These are phyloP conservation scores for Dactylellina parvicollis DNA, from an alignment of 2,329 filamentous ascomycete genomes.

Conservation along the genomic window DNA sequence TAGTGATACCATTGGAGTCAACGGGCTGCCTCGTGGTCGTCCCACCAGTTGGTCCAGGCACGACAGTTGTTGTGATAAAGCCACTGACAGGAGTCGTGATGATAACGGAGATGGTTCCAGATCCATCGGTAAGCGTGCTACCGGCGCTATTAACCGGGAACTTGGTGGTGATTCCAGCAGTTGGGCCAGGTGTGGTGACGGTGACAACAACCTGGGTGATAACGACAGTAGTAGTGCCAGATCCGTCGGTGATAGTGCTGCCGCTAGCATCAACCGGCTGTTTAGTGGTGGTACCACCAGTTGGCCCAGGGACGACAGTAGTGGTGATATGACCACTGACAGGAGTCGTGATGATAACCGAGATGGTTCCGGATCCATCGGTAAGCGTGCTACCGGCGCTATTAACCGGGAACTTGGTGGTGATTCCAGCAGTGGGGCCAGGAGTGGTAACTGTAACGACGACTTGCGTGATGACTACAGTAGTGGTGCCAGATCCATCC, in stretches of 20 bases:
- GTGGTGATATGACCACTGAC: background rate
- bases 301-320: background rate
- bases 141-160: background rate
- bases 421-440: background rate
- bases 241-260: no score
- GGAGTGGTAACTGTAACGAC: background rate
- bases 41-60: no score
- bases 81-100: background rate
- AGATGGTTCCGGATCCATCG: constrained; percentile 1
- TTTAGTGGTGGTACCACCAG: background rate
- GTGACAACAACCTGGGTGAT: no score
- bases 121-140: background rate
- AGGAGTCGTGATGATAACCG: background rate
- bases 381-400: background rate
- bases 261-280: no score
- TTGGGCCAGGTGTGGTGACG: no score
- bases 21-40: background rate
- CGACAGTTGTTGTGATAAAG: background rate
- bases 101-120: background rate
- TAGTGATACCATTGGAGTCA: background rate
- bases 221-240: no score
- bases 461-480: constrained; percentile 1
- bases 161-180: no score
- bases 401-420: background rate
- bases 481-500: background rate